A percentile compares a stretch with the other conserved stretches of the same genome.
These are phyloP conservation scores for Pisolithus microcarpus DNA, from an alignment of 768 basidiomycete genomes.

Conservation along the genomic window DNA sequence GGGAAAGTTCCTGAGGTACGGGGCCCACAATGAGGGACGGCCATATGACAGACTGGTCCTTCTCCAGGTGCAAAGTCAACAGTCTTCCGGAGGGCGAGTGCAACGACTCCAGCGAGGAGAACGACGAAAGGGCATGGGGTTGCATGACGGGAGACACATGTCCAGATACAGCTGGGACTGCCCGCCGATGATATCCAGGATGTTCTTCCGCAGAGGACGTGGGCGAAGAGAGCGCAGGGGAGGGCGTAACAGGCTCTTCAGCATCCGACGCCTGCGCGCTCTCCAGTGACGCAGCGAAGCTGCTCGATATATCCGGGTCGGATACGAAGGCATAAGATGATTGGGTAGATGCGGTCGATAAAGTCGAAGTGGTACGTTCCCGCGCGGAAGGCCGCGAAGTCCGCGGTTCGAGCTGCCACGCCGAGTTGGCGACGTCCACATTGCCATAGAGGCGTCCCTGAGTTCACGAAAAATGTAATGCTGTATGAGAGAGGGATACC, in stretches of 20 bases:
- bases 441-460: slow-evolving; percentile 71
- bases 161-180: slow-evolving; percentile 37
- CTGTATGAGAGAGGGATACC: not conserved
- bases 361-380: slow-evolving; percentile 68
- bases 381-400: slow-evolving; percentile 43
- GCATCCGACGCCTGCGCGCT: slow-evolving; percentile 65
- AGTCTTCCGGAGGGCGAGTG: slow-evolving; percentile 57
- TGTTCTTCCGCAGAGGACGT: slow-evolving; percentile 51
- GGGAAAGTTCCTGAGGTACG: slow-evolving; percentile 54
- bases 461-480: not conserved
- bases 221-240: slow-evolving; percentile 59
- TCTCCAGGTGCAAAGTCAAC: slow-evolving; percentile 74
- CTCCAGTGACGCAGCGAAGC: slow-evolving; percentile 76
- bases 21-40: slow-evolving; percentile 72
- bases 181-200: slow-evolving; percentile 12
- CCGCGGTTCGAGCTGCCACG: slow-evolving; percentile 78
- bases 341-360: slow-evolving; percentile 68
- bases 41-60: slow-evolving; percentile 75
- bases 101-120: slow-evolving; percentile 70
- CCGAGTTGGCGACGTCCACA: slow-evolving; percentile 57
- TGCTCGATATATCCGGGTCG: slow-evolving; percentile 80
- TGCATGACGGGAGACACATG: slow-evolving; percentile 51
- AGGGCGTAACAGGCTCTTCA: slow-evolving; percentile 51
- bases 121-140: slow-evolving; percentile 56
- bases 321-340: slow-evolving; percentile 80